These are phyloP conservation scores for Aureobasidium sp. DNA, from an alignment of 2,329 filamentous ascomycete genomes.

Conservation along the genomic window DNA sequence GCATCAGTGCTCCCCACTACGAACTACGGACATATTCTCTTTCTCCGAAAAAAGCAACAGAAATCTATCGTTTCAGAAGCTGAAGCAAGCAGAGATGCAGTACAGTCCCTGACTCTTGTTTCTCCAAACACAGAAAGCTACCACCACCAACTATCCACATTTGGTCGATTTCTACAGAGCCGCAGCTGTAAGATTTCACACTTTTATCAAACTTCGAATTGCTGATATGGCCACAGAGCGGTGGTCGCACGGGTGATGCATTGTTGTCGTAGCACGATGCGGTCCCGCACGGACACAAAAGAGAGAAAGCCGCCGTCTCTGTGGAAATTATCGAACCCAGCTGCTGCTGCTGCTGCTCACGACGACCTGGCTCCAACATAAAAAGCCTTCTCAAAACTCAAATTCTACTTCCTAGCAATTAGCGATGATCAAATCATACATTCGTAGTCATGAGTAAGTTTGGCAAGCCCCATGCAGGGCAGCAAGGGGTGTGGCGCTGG, in stretches of 20 bases:
- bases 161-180: not conserved
- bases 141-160: not conserved
- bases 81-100: not conserved
- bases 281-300: not conserved
- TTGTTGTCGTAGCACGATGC: not conserved
- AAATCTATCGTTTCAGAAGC: not conserved
- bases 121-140: not conserved
- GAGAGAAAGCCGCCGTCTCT: not conserved
- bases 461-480: not conserved
- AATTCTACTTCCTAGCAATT: not conserved
- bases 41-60: not conserved
- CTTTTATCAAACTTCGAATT: not conserved
- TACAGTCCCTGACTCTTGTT: not conserved
- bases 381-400: not conserved
- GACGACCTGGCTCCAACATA: not conserved
- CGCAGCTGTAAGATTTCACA: not conserved
- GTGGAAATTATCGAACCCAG: slow-evolving; percentile 9
- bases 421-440: not conserved
- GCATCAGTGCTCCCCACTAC: not conserved
- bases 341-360: not conserved
- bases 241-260: not conserved
- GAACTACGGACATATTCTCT: not conserved
- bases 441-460: not conserved
- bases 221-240: not conserved
- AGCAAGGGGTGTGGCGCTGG: not conserved